These are phyloP conservation scores for Peterozyma toletana DNA, from an alignment of 805 yeast species.

Conservation along the genomic window DNA sequence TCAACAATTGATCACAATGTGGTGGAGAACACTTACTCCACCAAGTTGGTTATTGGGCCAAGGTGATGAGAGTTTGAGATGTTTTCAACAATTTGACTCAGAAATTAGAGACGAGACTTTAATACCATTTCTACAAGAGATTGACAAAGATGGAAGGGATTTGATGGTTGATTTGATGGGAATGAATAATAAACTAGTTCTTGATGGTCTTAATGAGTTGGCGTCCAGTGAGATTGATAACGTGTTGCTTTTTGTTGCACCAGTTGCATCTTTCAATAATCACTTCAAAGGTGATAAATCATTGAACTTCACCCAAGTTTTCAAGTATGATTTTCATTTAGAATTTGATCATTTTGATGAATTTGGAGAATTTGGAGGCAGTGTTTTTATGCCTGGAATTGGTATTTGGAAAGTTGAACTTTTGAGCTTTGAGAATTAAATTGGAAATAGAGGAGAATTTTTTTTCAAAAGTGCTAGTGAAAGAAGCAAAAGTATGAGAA, in stretches of 20 bases:
- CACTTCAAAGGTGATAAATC: neutral
- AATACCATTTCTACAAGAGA: constrained; percentile 4
- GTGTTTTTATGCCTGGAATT: constrained; percentile 56
- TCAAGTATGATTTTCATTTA: constrained; percentile 41
- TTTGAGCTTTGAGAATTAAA: neutral
- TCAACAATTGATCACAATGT: constrained; percentile 39
- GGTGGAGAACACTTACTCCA: constrained; percentile 95
- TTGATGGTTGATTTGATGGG: constrained; percentile 41
- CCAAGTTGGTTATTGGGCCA: constrained; percentile 66
- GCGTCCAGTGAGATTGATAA: constrained; percentile 7
- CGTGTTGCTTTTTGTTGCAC: constrained; percentile 25
- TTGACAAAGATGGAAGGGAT: constrained; percentile 14
- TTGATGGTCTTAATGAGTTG: constrained; percentile 13
- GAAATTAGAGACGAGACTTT: neutral
- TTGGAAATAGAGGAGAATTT: neutral
- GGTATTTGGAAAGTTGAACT: constrained; percentile 35
- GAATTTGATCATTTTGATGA: constrained; percentile 72
- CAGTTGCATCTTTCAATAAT: constrained; percentile 24
- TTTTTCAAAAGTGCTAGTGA: neutral
- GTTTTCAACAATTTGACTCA: constrained; percentile 1
- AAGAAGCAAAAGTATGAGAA: neutral
- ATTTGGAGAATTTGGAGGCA: constrained; percentile 24
- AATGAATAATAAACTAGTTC: constrained; percentile 14
- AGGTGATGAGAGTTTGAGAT: neutral
- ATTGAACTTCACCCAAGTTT: constrained; percentile 14